Base-by-base conservation (phyloP, 2,329 filamentous ascomycete genomes). In the Penicillium sp. region DNA sequence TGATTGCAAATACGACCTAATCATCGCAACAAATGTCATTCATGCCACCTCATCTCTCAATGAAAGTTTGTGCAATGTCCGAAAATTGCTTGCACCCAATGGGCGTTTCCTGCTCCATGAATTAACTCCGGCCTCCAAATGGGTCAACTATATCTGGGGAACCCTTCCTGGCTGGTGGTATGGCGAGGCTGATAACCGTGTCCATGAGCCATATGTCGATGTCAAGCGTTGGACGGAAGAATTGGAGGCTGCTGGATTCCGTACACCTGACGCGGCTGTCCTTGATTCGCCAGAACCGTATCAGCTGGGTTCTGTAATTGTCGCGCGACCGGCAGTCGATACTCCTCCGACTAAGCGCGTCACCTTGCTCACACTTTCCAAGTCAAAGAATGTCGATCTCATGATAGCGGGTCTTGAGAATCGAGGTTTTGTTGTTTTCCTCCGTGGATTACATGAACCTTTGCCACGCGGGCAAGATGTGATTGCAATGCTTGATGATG, bases 41-140 rank as follows among this genome's bases (percentile, higher is more conserved):
- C 65, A 64, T 36, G 63, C 57, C 2, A 65, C 63, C 1, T 40
- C 55, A 3, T 54, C 26, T 7, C 43, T 71, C 2, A 50, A 59
- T 3, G 56, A 56, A n/a, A 63, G 61, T 6, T 42, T 71, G 26
- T 36, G n/a, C 1, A 61, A 70, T 49, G 54, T 71, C 0, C 58
- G 58, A 3, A 51, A 51, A 5, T 54, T 73, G 9, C 60, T 73
- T 1, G 56, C 56, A 18, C 74, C 79, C 0, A 77, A 74, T 1
- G 80, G 80, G 0, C 72, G 75, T 30, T 61, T 83, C 0, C 30
- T 82, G 1, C 39, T 80, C 0, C 51, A 75, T 4, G 80, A 83
- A 51, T 55, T 75, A 2, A 68, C 63, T 4, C 44, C 51, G 4
- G 44, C 20, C 3, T 52, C 45, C 10, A 59, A 43, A 33, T 56